Base-by-base conservation (phyloP, 2,329 filamentous ascomycete species). In the Pochonia chlamydosporia region DNA sequence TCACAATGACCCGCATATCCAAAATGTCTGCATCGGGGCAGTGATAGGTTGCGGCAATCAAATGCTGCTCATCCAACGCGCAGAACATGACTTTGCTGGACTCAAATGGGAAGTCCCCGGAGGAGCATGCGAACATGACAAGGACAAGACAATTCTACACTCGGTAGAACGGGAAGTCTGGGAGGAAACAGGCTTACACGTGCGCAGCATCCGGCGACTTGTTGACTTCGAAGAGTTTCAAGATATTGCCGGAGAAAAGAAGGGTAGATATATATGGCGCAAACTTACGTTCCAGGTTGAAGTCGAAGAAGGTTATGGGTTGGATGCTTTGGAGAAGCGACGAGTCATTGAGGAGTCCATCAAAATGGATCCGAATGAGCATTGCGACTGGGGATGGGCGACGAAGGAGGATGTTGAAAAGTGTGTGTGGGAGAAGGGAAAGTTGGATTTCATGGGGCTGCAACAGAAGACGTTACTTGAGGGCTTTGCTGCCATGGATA, bases 351-450 rank as follows among this genome's bases (percentile, higher is more conserved):
- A 13, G 9, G 40, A 30, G 18, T 24, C 26, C 2, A 33, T 52
- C 35, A 46, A 28, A 24, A 39, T 50, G 40, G 48, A 52, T 21
- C 48, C 48, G 3, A 31, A 42, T 2, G 51, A 52, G 25, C 51
- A 50, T 23, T 44, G 44, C 33, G 48, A 46, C 28, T 50, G 43
- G 44, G 43, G 49, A n/a, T 52, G 51, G 51, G 51, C 51, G 14
- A 39, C 7, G 8, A 18, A 45, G 31, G 33, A 33, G 20, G 39
- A 52, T 25, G 46, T 50, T 5, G 21, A 41, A 25, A 21, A n/a
- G 18, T 18, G 35, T 2, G 11, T 21, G 30, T 47, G 44, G 41
- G 18, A 24, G 9, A 48, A 33, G 25, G 48, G 48, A 13, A 10
- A 41, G 14, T 21, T 23, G 35, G 35, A 39, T 18, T 16, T 35